Evolutionary conservation across 2,329 filamentous ascomycete species (phyloP).

Genomic region (Ceratocystis variospora): DNA sequence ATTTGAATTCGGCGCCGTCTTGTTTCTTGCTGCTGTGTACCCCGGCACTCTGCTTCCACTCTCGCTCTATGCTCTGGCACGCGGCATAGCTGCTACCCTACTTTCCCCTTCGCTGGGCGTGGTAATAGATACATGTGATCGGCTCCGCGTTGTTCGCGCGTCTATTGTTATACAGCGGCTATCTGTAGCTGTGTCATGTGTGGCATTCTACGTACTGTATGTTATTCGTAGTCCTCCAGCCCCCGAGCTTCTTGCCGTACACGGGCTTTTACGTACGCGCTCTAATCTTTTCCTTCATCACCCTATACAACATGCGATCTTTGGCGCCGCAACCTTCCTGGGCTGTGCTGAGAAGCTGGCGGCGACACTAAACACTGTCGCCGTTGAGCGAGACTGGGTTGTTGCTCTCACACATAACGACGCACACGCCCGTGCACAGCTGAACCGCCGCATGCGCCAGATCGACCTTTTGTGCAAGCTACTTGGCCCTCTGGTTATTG

Average conservation of each 20-base stretch:
- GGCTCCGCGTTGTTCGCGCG: conserved; percentile 36
- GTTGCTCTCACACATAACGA: conserved; percentile 28
- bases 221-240: conserved; percentile 5
- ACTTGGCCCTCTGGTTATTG: conserved; percentile 41
- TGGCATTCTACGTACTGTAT: conserved; percentile 30
- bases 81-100: conserved; percentile 43
- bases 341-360: conserved; percentile 57
- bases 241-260: no score
- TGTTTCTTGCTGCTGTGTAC: conserved; percentile 43
- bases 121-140: conserved; percentile 42
- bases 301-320: conserved; percentile 21
- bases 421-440: conserved; percentile 22
- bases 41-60: conserved; percentile 48
- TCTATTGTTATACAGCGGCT: conserved; percentile 34
- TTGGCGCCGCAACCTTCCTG: conserved; percentile 33
- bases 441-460: conserved; percentile 48
- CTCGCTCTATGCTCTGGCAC: conserved; percentile 53
- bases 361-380: conserved; percentile 49
- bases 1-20: conserved; percentile 49
- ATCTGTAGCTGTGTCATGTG: conserved; percentile 36
- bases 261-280: no score
- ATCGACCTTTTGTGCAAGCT: conserved; percentile 49
- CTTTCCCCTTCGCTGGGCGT: conserved; percentile 45
- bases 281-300: no score
- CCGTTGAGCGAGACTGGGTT: conserved; percentile 60